Percentiles rank a stretch among this genome's conserved stretches.
These are phyloP conservation scores for Penicillium glabrum DNA, from an alignment of 2,329 filamentous ascomycete genomes.

Conservation along the genomic window DNA sequence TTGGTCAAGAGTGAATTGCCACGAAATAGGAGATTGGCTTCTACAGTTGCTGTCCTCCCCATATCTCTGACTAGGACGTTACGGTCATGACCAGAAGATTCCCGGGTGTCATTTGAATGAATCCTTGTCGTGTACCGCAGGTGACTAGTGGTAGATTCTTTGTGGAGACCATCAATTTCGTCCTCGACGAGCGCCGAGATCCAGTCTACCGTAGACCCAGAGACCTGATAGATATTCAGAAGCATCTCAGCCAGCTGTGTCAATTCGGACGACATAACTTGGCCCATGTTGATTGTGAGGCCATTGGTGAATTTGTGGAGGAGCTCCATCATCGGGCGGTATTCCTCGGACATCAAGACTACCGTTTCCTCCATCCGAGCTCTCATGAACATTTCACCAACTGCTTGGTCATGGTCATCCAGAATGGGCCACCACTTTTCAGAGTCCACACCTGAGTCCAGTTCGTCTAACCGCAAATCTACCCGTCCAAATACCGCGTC, in stretches of 20 bases:
- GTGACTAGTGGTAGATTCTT: slow-evolving; percentile 69
- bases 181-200: slow-evolving; percentile 91
- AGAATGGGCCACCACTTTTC: slow-evolving; percentile 87
- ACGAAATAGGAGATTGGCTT: slow-evolving; percentile 92
- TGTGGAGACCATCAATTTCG: slow-evolving; percentile 91
- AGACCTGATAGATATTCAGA: slow-evolving; percentile 93
- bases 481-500: slow-evolving; percentile 57
- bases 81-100: slow-evolving; percentile 54
- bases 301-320: slow-evolving; percentile 82
- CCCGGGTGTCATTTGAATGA: slow-evolving; percentile 60
- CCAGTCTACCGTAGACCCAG: slow-evolving; percentile 82
- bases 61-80: slow-evolving; percentile 64
- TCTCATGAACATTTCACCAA: slow-evolving; percentile 83
- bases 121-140: slow-evolving; percentile 64
- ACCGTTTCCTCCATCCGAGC: slow-evolving; percentile 84
- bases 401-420: slow-evolving; percentile 71
- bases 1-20: slow-evolving; percentile 94
- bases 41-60: slow-evolving; percentile 65
- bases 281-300: slow-evolving; percentile 80
- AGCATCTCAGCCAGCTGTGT: slow-evolving; percentile 81
- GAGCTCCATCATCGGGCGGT: slow-evolving; percentile 76
- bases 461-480: slow-evolving; percentile 76
- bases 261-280: slow-evolving; percentile 73
- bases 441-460: slow-evolving; percentile 73
- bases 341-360: slow-evolving; percentile 82